phyloP scores from a whole-genome alignment of 2,329 filamentous ascomycete genomes.

The Paecilomyces sp. region DNA sequence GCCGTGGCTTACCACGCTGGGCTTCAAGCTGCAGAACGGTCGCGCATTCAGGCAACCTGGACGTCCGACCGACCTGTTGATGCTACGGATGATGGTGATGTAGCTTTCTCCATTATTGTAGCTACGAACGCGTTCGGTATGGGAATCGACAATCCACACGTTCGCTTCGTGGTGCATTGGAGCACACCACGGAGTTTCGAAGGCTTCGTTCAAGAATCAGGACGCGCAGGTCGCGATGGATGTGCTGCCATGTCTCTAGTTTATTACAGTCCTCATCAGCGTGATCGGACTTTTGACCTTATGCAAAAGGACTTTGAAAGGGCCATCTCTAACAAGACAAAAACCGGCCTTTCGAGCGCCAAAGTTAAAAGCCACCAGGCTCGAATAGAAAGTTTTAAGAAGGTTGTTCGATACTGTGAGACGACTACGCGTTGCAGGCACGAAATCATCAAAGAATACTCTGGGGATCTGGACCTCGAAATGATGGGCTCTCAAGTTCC shows the following conservation, averaged over 20 bases:
- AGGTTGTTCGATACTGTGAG: conserved; percentile 76
- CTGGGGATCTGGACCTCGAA: conserved; percentile 53
- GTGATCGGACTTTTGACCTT: conserved; percentile 61
- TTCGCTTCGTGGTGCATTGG: conserved; percentile 94
- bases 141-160: conserved; percentile 94
- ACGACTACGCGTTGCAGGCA: conserved; percentile 67
- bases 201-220: conserved; percentile 92
- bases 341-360: conserved; percentile 36
- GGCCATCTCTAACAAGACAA: conserved; percentile 20
- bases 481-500: conserved; percentile 19
- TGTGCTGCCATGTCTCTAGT: conserved; percentile 81
- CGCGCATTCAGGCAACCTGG: conserved; percentile 46
- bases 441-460: conserved; percentile 66
- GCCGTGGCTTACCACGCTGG: conserved; percentile 46
- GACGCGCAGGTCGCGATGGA: conserved; percentile 81
- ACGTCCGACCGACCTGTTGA: conserved; percentile 16
- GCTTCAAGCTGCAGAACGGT: conserved; percentile 65
- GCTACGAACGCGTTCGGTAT: conserved; percentile 96
- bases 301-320: conserved; percentile 39
- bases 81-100: conserved; percentile 10
- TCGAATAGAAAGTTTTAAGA: conserved; percentile 56
- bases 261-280: conserved; percentile 84
- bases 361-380: conserved; percentile 30
- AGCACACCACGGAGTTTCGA: conserved; percentile 90
- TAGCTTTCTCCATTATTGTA: conserved; percentile 84